phyloP scores from a whole-genome alignment of 441 rosid species.

The Syzygium malaccense region DNA sequence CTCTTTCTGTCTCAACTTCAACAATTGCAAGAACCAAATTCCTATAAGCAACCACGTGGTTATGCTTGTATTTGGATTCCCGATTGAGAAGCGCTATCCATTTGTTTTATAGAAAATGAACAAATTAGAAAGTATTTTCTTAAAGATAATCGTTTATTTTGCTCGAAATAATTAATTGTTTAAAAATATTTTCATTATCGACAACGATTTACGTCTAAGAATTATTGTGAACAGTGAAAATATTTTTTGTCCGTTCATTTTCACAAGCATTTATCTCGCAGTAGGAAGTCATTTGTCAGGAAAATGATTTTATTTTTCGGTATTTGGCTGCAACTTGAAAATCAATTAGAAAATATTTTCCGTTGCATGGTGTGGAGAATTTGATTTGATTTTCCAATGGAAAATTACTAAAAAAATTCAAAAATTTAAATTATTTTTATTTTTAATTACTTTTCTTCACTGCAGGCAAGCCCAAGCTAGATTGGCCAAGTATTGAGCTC shows the following conservation, averaged over 20 bases:
- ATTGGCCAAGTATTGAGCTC: too few relatives aligned
- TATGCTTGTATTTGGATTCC: neutral
- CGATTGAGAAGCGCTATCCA: neutral
- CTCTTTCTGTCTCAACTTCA: neutral
- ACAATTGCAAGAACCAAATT: neutral
- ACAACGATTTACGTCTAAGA: neutral
- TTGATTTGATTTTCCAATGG: too few relatives aligned
- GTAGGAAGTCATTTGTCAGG: too few relatives aligned
- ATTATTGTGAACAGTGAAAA: neutral
- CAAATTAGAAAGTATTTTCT: fast-evolving
- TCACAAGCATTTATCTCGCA: neutral
- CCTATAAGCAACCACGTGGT: neutral
- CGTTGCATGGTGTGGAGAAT: too few relatives aligned
- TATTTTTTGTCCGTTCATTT: neutral
- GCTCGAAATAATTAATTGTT: neutral
- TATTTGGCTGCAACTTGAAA: too few relatives aligned
- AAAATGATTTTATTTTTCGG: too few relatives aligned
- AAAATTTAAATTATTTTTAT: too few relatives aligned
- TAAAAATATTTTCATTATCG: neutral
- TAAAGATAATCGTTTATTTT: neutral
- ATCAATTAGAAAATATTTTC: too few relatives aligned
- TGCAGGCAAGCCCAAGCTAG: too few relatives aligned
- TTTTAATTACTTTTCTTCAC: too few relatives aligned
- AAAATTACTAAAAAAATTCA: too few relatives aligned
- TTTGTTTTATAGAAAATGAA: fast-evolving